Evolutionary conservation across 75 land plant genomes (phyloP).

Genomic region (Adiantum capillusveneris): DNA sequence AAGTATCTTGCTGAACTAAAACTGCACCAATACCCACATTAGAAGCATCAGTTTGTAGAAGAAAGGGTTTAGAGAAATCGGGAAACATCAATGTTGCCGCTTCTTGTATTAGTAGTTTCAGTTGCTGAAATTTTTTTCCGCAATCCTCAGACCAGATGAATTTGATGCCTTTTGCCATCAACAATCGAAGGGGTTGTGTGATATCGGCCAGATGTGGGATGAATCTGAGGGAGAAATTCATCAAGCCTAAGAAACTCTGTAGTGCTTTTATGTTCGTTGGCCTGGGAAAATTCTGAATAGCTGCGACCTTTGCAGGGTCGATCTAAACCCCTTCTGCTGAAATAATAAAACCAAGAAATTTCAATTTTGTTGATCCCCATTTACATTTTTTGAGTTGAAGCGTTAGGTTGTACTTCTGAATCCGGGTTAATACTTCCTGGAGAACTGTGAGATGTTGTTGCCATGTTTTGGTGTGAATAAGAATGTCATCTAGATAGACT

Average conservation of each 20-base stretch:
- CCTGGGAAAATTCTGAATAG: not conserved
- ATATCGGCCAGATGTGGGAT: not conserved
- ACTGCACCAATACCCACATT: not conserved
- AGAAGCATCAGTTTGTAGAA: not conserved
- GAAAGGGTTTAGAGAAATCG: not conserved
- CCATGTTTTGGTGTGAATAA: not conserved
- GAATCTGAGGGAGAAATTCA: not conserved
- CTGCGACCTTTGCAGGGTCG: not conserved
- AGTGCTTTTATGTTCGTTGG: not conserved
- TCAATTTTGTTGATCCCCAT: not conserved
- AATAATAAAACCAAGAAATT: conserved; percentile 1
- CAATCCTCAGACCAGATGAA: not conserved
- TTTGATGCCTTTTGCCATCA: not conserved
- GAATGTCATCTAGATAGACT: conserved; percentile 13
- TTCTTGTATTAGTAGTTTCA: not conserved
- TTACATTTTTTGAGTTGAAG: not conserved
- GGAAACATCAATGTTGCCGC: not conserved
- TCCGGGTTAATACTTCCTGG: no score
- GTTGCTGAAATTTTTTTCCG: not conserved
- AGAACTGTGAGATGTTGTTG: not conserved
- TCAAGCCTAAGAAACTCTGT: not conserved
- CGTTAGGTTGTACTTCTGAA: no score
- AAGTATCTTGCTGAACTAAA: not conserved
- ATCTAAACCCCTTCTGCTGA: not conserved
- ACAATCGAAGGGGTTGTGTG: not conserved